phyloP scores from a whole-genome alignment of 306 rosid genomes.

The Myrica gale region DNA sequence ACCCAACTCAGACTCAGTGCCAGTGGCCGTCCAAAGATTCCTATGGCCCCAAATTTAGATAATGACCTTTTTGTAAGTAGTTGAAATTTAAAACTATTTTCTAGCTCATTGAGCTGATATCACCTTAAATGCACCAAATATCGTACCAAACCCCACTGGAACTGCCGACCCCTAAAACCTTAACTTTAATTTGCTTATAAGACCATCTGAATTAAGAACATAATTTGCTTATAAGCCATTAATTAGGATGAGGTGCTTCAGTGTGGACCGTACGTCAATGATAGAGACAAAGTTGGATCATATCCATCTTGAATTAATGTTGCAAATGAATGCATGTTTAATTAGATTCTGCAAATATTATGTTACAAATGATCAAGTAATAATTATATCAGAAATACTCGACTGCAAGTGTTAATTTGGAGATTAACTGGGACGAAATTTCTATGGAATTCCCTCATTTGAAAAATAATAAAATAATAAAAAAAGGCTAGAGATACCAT shows the following conservation, averaged over 20 bases:
- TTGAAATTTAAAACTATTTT: background rate
- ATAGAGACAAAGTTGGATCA: slow-evolving; percentile 27
- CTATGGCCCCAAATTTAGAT: slow-evolving; percentile 47
- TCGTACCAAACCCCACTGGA: slow-evolving; percentile 36
- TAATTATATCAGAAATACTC: no score
- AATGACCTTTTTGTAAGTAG: slow-evolving; percentile 32
- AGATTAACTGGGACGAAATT: no score
- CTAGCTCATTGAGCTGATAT: slow-evolving; percentile 39
- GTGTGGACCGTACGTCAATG: slow-evolving; percentile 29
- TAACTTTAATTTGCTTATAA: background rate
- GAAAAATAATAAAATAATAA: background rate
- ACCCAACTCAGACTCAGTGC: slow-evolving; percentile 49
- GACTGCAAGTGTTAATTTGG: no score
- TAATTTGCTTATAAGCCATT: background rate
- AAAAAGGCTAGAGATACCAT: background rate
- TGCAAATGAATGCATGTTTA: background rate
- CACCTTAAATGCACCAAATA: slow-evolving; percentile 22
- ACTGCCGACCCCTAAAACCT: background rate
- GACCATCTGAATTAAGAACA: background rate
- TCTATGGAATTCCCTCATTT: no score
- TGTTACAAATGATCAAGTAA: no score
- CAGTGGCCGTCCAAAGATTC: slow-evolving; percentile 78
- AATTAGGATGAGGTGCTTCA: slow-evolving; percentile 4
- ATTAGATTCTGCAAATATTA: no score
- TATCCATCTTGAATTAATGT: background rate